phyloP scores from a whole-genome alignment of 768 basidiomycete species.

The Leucosporidium yakuticum region DNA sequence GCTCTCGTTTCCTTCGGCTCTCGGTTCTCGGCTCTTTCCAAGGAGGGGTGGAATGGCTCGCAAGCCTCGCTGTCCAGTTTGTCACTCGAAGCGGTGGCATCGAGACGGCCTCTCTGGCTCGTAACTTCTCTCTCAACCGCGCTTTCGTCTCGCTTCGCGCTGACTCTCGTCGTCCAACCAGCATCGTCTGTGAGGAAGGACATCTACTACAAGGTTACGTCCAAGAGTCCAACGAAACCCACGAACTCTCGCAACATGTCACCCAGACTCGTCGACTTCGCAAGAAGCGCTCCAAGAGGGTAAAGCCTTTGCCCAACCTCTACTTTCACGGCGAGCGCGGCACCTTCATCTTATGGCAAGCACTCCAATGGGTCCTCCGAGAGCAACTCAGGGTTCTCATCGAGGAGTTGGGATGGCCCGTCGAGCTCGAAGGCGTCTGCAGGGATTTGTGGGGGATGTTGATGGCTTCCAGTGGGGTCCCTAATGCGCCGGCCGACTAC shows the following conservation, averaged over 20 bases:
- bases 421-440: constrained; percentile 23
- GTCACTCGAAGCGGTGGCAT: constrained; percentile 26
- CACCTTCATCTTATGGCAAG: constrained; percentile 24
- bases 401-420: constrained; percentile 30
- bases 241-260: constrained; percentile 19
- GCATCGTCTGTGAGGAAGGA: constrained; percentile 34
- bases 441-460: constrained; percentile 27
- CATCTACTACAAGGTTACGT: constrained; percentile 32
- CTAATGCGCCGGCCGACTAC: constrained; percentile 19
- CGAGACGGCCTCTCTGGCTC: constrained; percentile 25
- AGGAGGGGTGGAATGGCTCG: constrained; percentile 2
- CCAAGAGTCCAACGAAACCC: constrained; percentile 28
- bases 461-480: constrained; percentile 5
- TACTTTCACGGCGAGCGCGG: constrained; percentile 27
- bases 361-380: constrained; percentile 30
- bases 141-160: background rate
- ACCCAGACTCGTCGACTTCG: constrained; percentile 17
- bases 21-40: background rate
- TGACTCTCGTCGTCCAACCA: background rate
- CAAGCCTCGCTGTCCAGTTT: constrained; percentile 27
- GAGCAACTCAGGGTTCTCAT: constrained; percentile 23
- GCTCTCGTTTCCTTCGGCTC: background rate
- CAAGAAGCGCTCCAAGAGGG: constrained; percentile 12
- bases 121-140: background rate
- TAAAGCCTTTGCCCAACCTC: constrained; percentile 6